Conservation (phyloP, 345 rosid species). For the Nasturtium officinale region DNA sequence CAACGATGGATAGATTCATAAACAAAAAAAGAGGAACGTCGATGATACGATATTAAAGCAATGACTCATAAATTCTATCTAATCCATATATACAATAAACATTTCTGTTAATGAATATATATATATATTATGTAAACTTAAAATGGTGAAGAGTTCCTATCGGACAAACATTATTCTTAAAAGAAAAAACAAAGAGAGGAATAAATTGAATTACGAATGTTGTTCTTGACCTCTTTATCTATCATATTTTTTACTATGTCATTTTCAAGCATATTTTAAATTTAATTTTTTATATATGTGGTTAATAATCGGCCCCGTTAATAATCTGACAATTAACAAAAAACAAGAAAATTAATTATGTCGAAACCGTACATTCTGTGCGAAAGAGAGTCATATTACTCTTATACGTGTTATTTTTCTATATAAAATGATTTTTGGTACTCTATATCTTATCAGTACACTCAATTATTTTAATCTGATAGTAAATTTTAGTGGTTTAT, state of each 20-base stretch:
- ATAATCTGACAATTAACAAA: conserved; percentile 20
- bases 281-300: conserved; percentile 6
- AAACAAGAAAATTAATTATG: neutral
- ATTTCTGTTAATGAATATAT: conserved; percentile 4
- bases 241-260: conserved; percentile 18
- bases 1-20: conserved; percentile 15
- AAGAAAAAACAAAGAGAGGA: conserved; percentile 15
- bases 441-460: neutral
- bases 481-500: neutral
- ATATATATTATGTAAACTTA: conserved; percentile 1
- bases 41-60: conserved; percentile 38
- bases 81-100: conserved; percentile 26
- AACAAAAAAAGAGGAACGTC: conserved; percentile 41
- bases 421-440: neutral
- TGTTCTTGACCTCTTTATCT: conserved; percentile 17
- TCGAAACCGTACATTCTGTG: neutral
- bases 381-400: neutral
- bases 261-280: conserved; percentile 30
- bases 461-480: neutral
- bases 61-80: conserved; percentile 37
- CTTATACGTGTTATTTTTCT: neutral
- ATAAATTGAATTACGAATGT: conserved; percentile 28
- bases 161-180: conserved; percentile 37
- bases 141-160: conserved; percentile 35
- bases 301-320: conserved; percentile 9